phyloP scores from a whole-genome alignment of 345 rosid species.

The Garcia nutans region DNA sequence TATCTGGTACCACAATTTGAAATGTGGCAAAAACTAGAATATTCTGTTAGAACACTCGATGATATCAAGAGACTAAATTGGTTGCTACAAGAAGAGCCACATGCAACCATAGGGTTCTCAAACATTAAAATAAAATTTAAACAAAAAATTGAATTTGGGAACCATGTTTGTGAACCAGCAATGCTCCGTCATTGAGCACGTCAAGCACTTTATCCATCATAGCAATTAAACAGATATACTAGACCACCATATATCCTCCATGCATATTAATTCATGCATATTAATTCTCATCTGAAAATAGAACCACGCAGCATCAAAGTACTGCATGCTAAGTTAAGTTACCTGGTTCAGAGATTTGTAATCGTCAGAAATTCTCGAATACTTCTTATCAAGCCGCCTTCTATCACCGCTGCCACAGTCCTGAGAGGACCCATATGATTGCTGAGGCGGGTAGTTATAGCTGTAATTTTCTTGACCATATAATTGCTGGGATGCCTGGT shows the following conservation, averaged over 20 bases:
- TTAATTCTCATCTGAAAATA: not conserved
- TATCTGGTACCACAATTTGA: not conserved
- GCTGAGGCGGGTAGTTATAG: slow-evolving; percentile 30
- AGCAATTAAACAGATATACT: not conserved
- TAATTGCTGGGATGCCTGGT: slow-evolving; percentile 12
- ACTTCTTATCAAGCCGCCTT: slow-evolving; percentile 65
- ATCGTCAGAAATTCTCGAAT: slow-evolving; percentile 70
- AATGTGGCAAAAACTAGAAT: not conserved
- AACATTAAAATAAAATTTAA: not conserved
- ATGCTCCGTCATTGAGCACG: not conserved
- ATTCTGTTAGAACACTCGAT: too few relatives aligned
- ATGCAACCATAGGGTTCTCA: not conserved
- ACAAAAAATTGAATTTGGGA: not conserved
- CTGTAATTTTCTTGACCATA: slow-evolving; percentile 48
- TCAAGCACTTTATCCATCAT: not conserved
- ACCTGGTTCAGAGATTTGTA: slow-evolving; percentile 85
- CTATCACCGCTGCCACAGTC: slow-evolving; percentile 25
- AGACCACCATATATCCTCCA: not conserved
- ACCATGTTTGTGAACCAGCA: not conserved
- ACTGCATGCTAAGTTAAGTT: not conserved
- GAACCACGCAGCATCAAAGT: not conserved
- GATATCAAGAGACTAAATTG: not conserved
- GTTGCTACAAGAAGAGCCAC: not conserved
- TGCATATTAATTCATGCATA: not conserved
- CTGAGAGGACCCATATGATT: slow-evolving; percentile 31